Conservation (phyloP, 176 grass and related monocot species). For the Puya raimondii region DNA sequence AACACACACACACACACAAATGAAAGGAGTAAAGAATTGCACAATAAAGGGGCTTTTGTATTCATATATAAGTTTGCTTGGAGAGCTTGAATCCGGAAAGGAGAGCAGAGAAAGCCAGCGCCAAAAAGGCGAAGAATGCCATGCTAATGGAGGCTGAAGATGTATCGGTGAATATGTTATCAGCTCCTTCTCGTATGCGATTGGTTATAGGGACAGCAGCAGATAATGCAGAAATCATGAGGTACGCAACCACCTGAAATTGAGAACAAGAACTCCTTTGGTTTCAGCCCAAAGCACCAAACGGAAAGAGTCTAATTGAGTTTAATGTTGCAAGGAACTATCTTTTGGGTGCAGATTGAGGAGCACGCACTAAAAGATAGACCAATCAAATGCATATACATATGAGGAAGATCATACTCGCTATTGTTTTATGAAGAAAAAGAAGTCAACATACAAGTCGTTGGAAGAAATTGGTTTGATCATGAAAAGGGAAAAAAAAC, state of each 20-base stretch:
- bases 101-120: constrained; percentile 57
- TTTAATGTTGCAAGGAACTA: background rate
- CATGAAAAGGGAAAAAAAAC: too few relatives aligned
- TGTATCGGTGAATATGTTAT: constrained; percentile 72
- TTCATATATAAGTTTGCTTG: constrained; percentile 63
- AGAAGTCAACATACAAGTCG: too few relatives aligned
- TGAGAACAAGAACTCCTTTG: background rate
- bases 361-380: too few relatives aligned
- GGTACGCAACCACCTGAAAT: constrained; percentile 59
- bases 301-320: background rate
- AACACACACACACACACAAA: background rate
- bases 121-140: constrained; percentile 78
- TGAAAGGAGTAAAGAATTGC: background rate
- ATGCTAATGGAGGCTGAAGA: constrained; percentile 89
- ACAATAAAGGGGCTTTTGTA: background rate
- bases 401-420: too few relatives aligned
- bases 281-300: constrained; percentile 3
- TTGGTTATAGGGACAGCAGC: constrained; percentile 83
- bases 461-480: too few relatives aligned
- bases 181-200: constrained; percentile 52
- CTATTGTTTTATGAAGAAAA: too few relatives aligned
- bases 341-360: background rate
- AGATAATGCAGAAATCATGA: constrained; percentile 68
- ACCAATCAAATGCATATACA: too few relatives aligned
- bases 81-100: constrained; percentile 74